Base-by-base conservation (phyloP, 2,329 filamentous ascomycete genomes). In the Domatiomyces catenatus region DNA sequence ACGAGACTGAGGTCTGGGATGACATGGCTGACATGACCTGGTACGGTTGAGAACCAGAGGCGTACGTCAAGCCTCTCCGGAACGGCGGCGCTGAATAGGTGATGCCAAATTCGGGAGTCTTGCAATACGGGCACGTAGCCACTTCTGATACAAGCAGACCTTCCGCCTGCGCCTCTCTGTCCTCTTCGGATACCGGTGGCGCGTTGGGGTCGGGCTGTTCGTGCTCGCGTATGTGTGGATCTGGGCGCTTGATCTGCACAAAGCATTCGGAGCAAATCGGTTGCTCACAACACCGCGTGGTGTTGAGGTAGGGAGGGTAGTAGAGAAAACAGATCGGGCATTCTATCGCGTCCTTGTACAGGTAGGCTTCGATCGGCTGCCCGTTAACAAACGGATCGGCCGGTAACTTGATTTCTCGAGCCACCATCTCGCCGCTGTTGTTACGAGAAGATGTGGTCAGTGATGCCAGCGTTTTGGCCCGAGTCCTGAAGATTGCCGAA, bases 241-340 rank as follows among this genome's bases (percentile, higher is more conserved):
- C 90, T 3, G 88, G 82, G 43, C 92, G 80, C 66, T 95, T 96
- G 64, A 98, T 98, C 66, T 98, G 92, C 3, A 98, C 92, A 62
- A 98, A 98, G 66, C 92, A 98, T 69, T 98, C 92, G 43, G 89
- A 96, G 69, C 92, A 98, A 55, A 98, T 96, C 5, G 85, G 76
- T 64, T 98, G 92, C 60, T 94, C 88, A 66, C 92, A 98, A 64
- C 92, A 98, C 58, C 92, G 76, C 0, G 92, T 98, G 57, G 82
- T 84, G 68, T 98, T 98, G 26, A 98, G 75, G 63, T 93, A 93
- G 2, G 88, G 88, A 0, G 92, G 92, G 59, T 96, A 98, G 60
- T 88, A 93, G 49, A 96, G 73, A 64, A 96, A 94, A 71, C 92
- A 98, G 55, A 98, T 94, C 4, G 92, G 90, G 61, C 92, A 98